Evolutionary conservation across 257 asterid species (phyloP).

Genomic region (Eucommia ulmoides): DNA sequence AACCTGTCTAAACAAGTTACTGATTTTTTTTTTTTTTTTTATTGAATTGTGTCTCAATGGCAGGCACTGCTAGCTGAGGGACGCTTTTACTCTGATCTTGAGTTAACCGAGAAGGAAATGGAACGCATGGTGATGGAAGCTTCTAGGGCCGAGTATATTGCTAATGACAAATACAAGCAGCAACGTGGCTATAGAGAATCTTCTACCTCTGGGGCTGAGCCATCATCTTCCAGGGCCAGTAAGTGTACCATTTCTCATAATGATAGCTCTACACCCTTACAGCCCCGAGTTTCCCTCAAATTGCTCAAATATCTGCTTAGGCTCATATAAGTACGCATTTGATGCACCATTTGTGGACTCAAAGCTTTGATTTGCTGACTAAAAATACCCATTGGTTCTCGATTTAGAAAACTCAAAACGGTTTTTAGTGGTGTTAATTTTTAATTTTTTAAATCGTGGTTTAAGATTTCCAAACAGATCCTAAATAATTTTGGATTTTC

Average conservation of each 20-base stretch:
- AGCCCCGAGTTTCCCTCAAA: no score
- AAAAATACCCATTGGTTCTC: no score
- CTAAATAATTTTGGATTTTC: no score
- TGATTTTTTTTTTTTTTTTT: background rate
- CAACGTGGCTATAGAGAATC: slow-evolving; percentile 58
- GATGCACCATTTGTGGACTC: no score
- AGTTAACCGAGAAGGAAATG: slow-evolving; percentile 93
- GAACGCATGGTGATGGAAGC: slow-evolving; percentile 98
- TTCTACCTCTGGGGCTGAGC: slow-evolving; percentile 84
- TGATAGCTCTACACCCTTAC: background rate
- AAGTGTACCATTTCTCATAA: slow-evolving; percentile 22
- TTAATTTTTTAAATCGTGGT: no score
- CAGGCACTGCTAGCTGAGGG: slow-evolving; percentile 99
- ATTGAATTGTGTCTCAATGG: slow-evolving; percentile 4
- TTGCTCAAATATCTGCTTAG: no score
- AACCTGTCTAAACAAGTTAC: background rate
- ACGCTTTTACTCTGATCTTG: slow-evolving; percentile 92
- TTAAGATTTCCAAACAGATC: no score
- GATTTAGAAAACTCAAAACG: no score
- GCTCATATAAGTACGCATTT: no score
- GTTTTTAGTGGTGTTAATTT: no score
- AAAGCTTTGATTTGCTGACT: no score
- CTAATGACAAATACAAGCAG: slow-evolving; percentile 53
- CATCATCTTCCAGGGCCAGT: slow-evolving; percentile 97
- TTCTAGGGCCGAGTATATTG: slow-evolving; percentile 82